Evolutionary conservation across 495 filamentous ascomycete genomes (phyloP).

Genomic region (Hypoxylon crocopeplum): DNA sequence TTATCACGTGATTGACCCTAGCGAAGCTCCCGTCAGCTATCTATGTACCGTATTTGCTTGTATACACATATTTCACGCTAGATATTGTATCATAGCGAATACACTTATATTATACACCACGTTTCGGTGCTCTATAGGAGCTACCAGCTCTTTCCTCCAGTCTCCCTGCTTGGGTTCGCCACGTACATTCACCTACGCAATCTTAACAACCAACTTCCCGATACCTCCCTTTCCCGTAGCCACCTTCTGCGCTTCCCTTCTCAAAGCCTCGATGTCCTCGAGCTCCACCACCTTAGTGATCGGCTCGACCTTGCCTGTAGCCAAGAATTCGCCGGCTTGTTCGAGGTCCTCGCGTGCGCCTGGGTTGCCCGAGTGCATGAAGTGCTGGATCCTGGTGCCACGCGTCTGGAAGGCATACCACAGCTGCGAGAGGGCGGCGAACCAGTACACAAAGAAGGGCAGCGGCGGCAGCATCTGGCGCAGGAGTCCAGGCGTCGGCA

Average conservation of each 20-base stretch:
- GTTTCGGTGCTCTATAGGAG: too few relatives aligned
- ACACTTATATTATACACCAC: too few relatives aligned
- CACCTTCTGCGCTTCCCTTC: constrained; percentile 54
- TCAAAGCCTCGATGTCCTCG: constrained; percentile 54
- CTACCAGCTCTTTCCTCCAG: too few relatives aligned
- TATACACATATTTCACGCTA: too few relatives aligned
- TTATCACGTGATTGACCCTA: too few relatives aligned
- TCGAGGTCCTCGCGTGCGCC: constrained; percentile 50
- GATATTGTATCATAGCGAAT: too few relatives aligned
- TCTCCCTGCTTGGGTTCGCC: too few relatives aligned
- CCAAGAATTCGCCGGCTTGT: constrained; percentile 49
- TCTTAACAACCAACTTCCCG: constrained; percentile 61
- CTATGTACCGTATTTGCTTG: too few relatives aligned
- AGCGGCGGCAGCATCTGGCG: constrained; percentile 45
- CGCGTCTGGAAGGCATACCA: constrained; percentile 45
- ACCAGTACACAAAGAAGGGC: constrained; percentile 42
- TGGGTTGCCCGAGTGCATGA: constrained; percentile 47
- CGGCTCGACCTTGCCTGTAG: constrained; percentile 52
- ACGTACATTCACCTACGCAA: constrained; percentile 36
- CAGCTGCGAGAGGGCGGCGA: constrained; percentile 47
- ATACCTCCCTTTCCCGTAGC: constrained; percentile 59
- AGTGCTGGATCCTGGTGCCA: constrained; percentile 48
- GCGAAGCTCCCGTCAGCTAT: too few relatives aligned
- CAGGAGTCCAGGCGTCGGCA: constrained; percentile 45
- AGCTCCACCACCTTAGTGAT: constrained; percentile 52